Conservation (phyloP, 345 rosid species). For the Aurinia saxatilis region DNA sequence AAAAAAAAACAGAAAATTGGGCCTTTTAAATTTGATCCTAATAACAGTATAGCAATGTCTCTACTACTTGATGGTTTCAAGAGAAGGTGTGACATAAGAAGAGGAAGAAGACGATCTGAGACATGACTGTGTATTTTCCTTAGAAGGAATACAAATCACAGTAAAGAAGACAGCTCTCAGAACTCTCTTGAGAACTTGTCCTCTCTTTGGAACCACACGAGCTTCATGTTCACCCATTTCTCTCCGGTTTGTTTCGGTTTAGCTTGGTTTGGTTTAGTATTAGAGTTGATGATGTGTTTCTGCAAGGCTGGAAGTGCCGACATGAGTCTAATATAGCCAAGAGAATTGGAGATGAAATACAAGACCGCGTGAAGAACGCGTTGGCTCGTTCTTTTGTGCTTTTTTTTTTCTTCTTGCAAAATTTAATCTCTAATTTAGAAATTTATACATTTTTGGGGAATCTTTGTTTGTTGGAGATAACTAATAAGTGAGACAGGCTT, state of each 20-base stretch:
- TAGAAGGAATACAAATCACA: slow-evolving; percentile 23
- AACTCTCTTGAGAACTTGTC: slow-evolving; percentile 35
- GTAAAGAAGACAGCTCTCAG: slow-evolving; percentile 17
- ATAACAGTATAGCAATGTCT: background rate
- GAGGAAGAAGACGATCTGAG: slow-evolving; percentile 7
- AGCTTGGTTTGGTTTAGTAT: background rate
- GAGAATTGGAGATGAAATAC: background rate
- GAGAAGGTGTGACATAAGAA: slow-evolving; percentile 16
- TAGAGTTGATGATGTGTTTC: slow-evolving; percentile 2
- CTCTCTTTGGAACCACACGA: slow-evolving; percentile 43
- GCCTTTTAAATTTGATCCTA: slow-evolving; percentile 6
- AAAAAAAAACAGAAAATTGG: background rate
- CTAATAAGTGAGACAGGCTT: background rate
- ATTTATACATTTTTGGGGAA: background rate
- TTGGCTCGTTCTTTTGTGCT: slow-evolving; percentile 16
- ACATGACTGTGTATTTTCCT: background rate
- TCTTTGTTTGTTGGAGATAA: background rate
- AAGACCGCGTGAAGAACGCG: slow-evolving; percentile 29
- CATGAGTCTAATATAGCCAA: slow-evolving; percentile 23
- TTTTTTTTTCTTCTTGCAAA: background rate
- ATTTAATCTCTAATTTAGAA: background rate
- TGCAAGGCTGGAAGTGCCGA: slow-evolving; percentile 29
- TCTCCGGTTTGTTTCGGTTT: slow-evolving; percentile 12
- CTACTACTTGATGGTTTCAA: slow-evolving; percentile 20
- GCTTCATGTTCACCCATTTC: slow-evolving; percentile 15